Conservation (phyloP, 176 grass and related monocot genomes). For the Avena sativa region DNA sequence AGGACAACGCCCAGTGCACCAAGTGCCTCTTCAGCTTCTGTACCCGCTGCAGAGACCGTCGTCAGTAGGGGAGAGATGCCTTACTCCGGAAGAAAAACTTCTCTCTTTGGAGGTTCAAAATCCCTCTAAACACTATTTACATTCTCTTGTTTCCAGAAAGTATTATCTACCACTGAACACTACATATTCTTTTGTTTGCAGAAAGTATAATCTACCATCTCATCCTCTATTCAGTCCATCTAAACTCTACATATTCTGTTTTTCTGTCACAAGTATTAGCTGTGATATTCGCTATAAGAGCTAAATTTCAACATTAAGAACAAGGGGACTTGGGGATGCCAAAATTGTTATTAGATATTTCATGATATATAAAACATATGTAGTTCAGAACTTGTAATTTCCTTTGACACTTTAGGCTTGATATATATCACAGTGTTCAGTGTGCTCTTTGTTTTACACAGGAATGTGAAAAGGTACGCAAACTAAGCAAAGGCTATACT, state of each 20-base stretch:
- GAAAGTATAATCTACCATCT: not conserved
- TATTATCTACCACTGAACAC: not conserved
- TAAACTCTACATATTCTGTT: not conserved
- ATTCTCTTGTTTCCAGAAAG: not conserved
- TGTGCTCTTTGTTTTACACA: constrained; percentile 25
- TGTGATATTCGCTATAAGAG: not conserved
- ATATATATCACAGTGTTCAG: not conserved
- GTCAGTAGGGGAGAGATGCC: constrained; percentile 57
- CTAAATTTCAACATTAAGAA: constrained; percentile 5
- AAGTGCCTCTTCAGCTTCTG: constrained; percentile 70
- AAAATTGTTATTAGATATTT: constrained; percentile 1
- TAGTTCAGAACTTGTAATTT: not conserved
- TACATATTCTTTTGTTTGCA: not conserved
- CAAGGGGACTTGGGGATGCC: not conserved
- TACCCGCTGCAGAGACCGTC: constrained; percentile 44
- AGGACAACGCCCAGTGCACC: constrained; percentile 59
- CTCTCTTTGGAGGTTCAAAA: constrained; percentile 46
- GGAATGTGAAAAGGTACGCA: constrained; percentile 34
- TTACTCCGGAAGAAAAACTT: constrained; percentile 60
- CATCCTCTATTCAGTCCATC: not conserved
- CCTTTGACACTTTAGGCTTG: not conserved
- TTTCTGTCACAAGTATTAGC: not conserved
- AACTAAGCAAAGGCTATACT: constrained; percentile 13
- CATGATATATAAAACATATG: not conserved
- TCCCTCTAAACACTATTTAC: too few species aligned